Evolutionary conservation across 257 asterid species (phyloP).

Genomic region (Primulina tabacum): DNA sequence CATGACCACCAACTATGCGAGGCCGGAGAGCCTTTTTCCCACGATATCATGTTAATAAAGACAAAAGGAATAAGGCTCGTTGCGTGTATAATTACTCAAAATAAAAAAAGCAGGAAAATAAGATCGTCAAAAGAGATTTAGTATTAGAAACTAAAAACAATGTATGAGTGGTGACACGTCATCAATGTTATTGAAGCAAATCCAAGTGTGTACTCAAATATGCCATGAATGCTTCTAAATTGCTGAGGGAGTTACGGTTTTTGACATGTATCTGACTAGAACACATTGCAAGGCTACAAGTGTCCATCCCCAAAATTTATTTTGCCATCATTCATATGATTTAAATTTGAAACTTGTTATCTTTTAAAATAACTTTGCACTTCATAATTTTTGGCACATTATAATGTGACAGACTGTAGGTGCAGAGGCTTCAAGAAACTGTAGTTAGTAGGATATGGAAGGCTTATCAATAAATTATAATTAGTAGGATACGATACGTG

Average conservation of each 20-base stretch:
- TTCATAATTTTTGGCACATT: no score
- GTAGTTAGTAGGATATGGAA: no score
- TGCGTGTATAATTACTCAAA: constrained; percentile 17
- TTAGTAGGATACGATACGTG: no score
- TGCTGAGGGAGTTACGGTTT: neutral
- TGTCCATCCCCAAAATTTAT: no score
- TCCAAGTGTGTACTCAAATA: neutral
- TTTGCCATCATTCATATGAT: no score
- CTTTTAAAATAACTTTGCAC: no score
- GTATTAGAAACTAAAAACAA: constrained; percentile 20
- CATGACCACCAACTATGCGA: constrained; percentile 46
- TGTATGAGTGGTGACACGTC: neutral
- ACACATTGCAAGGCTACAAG: neutral
- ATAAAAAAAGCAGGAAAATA: constrained; percentile 5
- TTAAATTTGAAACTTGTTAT: no score
- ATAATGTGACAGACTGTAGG: no score
- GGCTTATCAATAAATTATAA: no score
- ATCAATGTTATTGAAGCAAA: neutral
- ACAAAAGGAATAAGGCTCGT: neutral
- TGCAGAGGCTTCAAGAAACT: no score
- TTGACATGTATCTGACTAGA: neutral
- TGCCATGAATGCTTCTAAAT: neutral
- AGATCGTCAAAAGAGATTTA: constrained; percentile 9
- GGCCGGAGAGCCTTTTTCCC: constrained; percentile 60
- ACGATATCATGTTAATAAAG: constrained; percentile 26